phyloP scores from a whole-genome alignment of 1,284 basidiomycete genomes.

The Moesziomyces sp. region DNA sequence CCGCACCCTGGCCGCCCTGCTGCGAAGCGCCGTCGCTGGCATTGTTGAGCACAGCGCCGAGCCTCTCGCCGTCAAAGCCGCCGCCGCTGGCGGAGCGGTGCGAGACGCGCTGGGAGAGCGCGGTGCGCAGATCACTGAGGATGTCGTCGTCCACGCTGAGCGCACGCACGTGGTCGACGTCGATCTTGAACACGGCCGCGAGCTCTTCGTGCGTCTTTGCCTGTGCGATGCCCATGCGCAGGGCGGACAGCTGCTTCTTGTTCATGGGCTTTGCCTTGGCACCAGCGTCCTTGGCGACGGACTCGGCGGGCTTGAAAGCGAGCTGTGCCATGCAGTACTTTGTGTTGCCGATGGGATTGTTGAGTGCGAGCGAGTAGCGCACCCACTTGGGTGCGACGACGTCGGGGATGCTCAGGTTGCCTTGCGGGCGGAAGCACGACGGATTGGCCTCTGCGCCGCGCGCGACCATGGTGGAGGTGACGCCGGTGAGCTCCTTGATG shows the following conservation, averaged over 20 bases:
- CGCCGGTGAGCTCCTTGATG: conserved; percentile 76
- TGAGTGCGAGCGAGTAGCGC: conserved; percentile 59
- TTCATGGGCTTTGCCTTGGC: conserved; percentile 24
- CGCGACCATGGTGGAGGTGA: conserved; percentile 95
- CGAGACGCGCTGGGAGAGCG: conserved; percentile 14
- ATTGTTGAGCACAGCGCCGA: conserved; percentile 33
- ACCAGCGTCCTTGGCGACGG: conserved; percentile 7
- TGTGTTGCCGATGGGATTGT: conserved; percentile 85
- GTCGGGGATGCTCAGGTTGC: conserved; percentile 50
- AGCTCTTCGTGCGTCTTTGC: conserved; percentile 53
- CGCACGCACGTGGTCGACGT: conserved; percentile 20
- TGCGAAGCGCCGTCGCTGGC: conserved; percentile 4
- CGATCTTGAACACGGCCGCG: conserved; percentile 39
- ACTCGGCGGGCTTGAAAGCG: conserved; percentile 58
- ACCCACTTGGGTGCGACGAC: conserved; percentile 61
- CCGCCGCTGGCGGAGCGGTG: conserved; percentile 10
- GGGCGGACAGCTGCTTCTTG: conserved; percentile 38
- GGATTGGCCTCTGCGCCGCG: conserved; percentile 93
- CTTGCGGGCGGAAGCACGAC: conserved; percentile 78
- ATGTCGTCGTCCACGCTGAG: conserved; percentile 25
- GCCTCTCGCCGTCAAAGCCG: conserved; percentile 26
- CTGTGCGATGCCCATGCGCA: conserved; percentile 37
- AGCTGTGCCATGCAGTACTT: conserved; percentile 82
- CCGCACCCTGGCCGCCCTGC: conserved; percentile 13
- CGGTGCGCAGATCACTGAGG: conserved; percentile 29